Evolutionary conservation across 2,329 filamentous ascomycete species (phyloP).

Genomic region (Venturia effusa): DNA sequence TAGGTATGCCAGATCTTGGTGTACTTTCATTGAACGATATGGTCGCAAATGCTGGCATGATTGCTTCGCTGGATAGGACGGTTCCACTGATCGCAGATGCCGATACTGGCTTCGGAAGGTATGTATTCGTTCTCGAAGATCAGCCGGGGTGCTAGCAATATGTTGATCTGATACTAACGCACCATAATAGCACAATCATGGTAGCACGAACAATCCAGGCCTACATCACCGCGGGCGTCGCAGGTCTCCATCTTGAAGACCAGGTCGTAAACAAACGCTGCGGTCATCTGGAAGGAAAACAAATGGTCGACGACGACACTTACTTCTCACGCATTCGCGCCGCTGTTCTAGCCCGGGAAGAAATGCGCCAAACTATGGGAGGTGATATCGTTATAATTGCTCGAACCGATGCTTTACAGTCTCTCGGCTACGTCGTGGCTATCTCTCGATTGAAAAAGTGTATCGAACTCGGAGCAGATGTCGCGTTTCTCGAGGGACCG

Average conservation of each 20-base stretch:
- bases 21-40: conserved; percentile 16
- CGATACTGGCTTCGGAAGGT: conserved; percentile 17
- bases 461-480: conserved; percentile 45
- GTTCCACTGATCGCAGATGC: conserved; percentile 17
- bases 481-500: conserved; percentile 50
- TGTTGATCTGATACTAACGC: neutral
- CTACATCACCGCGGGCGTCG: conserved; percentile 33
- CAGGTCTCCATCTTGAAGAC: conserved; percentile 52
- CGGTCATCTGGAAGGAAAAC: conserved; percentile 52
- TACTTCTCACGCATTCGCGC: conserved; percentile 46
- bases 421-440: conserved; percentile 46
- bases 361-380: conserved; percentile 30
- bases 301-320: conserved; percentile 41
- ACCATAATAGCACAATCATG: conserved; percentile 4
- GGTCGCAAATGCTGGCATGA: conserved; percentile 16
- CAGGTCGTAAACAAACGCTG: conserved; percentile 55
- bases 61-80: conserved; percentile 13
- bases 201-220: conserved; percentile 4
- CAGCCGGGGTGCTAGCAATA: neutral
- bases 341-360: conserved; percentile 32
- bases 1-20: conserved; percentile 17
- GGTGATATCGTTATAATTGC: conserved; percentile 55
- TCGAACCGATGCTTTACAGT: conserved; percentile 50
- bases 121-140: neutral
- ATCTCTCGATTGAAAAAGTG: conserved; percentile 40